These are phyloP conservation scores for Lathyrus aphaca DNA, from an alignment of 306 rosid genomes.

Conservation along the genomic window DNA sequence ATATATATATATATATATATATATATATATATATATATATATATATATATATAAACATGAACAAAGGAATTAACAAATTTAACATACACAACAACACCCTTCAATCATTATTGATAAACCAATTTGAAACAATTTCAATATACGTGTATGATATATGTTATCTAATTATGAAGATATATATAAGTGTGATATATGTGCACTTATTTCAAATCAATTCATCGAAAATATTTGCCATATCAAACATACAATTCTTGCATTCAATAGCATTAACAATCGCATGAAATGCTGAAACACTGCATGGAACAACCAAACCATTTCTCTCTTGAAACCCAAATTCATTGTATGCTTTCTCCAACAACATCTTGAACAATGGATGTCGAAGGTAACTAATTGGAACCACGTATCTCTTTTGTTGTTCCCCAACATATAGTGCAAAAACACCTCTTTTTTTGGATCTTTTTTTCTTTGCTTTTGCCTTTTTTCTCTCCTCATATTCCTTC, in stretches of 20 bases:
- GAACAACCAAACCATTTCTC: conserved; percentile 69
- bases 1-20: too few relatives aligned
- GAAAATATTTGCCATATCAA: conserved; percentile 64
- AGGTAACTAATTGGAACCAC: conserved; percentile 71
- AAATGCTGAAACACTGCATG: conserved; percentile 75
- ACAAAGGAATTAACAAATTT: too few relatives aligned
- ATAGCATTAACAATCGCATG: conserved; percentile 64
- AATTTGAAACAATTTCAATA: neutral
- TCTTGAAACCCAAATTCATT: conserved; percentile 82
- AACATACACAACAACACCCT: neutral
- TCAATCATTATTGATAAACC: neutral
- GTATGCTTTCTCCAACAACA: conserved; percentile 69
- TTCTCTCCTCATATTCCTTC: conserved; percentile 28
- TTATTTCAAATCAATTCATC: conserved; percentile 57
- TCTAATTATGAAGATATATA: neutral
- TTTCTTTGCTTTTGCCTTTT: conserved; percentile 14
- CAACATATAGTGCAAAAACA: conserved; percentile 70
- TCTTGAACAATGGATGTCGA: conserved; percentile 84
- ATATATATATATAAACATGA: too few relatives aligned
- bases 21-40: too few relatives aligned
- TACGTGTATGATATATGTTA: neutral
- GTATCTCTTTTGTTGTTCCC: conserved; percentile 69
- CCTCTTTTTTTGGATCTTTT: conserved; percentile 52
- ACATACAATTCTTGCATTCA: conserved; percentile 64
- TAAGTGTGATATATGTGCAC: neutral